Base-by-base conservation (phyloP, 768 basidiomycete genomes). In the Tricholoma saponaceum region DNA sequence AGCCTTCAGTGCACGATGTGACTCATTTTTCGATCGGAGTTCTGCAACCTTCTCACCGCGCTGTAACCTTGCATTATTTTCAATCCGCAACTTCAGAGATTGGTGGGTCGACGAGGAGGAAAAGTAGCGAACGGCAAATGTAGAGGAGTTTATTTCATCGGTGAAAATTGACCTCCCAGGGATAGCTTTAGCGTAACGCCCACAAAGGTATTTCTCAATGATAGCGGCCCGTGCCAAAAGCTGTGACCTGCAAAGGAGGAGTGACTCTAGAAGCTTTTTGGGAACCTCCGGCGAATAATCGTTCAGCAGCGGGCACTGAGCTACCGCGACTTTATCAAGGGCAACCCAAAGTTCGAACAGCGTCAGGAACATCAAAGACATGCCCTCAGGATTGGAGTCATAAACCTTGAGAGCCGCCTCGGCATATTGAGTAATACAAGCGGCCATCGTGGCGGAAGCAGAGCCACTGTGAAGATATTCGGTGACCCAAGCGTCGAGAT, bases 261-360 rank as follows among this genome's bases (percentile, higher is more conserved):
- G 70, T 0, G 70, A 57, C 25, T 80, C 69, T n/a, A 82, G 62
- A 22, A 80, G 62, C n/a, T n/a, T n/a, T 3, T 52, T 51, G 2
- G 56, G 25, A 0, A 83, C 64, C 57, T 79, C 80, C 0, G 82
- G 80, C 10, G 79, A 76, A 54, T 79, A 83, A 4, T 75, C 65
- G 0, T 41, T 43, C 5, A 83, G 64, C 9, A 82, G 67, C 2
- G 81, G 76, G 35, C 67, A 64, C 22, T 70, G 64, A 16, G 37
- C 39, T 18, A 75, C 63, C 2, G 65, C 70, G 13, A 76, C 30
- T 23, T 60, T 70, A 60, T 83, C 81, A 5, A 83, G 66, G 0
- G 74, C 77, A 0, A 78, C 68, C 82, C 82, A 83, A 16, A 83
- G 69, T 30, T 80, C 75, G 22, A 82, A 62, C 30, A 76, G 57